Evolutionary conservation across 2,329 filamentous ascomycete genomes (phyloP).

Genomic region (Fusarium sp.): DNA sequence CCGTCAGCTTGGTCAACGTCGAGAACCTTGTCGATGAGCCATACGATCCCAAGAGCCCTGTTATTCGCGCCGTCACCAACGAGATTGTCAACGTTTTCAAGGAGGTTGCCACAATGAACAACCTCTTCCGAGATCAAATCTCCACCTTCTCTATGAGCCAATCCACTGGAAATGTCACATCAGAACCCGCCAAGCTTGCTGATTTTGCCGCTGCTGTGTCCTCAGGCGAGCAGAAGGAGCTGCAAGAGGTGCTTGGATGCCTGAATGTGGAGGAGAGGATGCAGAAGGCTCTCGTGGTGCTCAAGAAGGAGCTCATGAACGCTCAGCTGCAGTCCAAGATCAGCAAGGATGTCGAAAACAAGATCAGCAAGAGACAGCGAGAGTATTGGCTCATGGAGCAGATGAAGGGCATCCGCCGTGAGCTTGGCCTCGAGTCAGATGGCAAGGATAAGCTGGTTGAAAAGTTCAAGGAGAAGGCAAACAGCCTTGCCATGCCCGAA

Average conservation of each 20-base stretch:
- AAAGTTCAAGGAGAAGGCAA: slow-evolving; percentile 95
- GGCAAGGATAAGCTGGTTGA: slow-evolving; percentile 98
- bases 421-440: slow-evolving; percentile 95
- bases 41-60: slow-evolving; percentile 87
- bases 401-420: slow-evolving; percentile 97
- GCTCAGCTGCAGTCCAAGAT: slow-evolving; percentile 97
- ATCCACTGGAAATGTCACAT: slow-evolving; percentile 91
- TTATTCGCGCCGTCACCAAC: slow-evolving; percentile 91
- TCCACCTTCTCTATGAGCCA: slow-evolving; percentile 97
- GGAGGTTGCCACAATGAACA: slow-evolving; percentile 93
- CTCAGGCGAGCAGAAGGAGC: slow-evolving; percentile 89
- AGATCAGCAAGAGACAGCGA: slow-evolving; percentile 95
- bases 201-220: slow-evolving; percentile 98
- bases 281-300: slow-evolving; percentile 87
- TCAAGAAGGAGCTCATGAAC: slow-evolving; percentile 99
- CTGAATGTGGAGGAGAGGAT: slow-evolving; percentile 93
- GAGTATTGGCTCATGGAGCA: slow-evolving; percentile 99
- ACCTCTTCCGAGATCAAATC: slow-evolving; percentile 95
- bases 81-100: slow-evolving; percentile 99
- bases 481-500: slow-evolving; percentile 95
- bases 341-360: slow-evolving; percentile 95
- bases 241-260: slow-evolving; percentile 90
- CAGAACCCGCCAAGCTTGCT: slow-evolving; percentile 93
- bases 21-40: slow-evolving; percentile 92
- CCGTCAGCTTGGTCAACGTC: slow-evolving; percentile 94